phyloP scores from a whole-genome alignment of 768 basidiomycete species.

The Asterophora lycoperdoides region DNA sequence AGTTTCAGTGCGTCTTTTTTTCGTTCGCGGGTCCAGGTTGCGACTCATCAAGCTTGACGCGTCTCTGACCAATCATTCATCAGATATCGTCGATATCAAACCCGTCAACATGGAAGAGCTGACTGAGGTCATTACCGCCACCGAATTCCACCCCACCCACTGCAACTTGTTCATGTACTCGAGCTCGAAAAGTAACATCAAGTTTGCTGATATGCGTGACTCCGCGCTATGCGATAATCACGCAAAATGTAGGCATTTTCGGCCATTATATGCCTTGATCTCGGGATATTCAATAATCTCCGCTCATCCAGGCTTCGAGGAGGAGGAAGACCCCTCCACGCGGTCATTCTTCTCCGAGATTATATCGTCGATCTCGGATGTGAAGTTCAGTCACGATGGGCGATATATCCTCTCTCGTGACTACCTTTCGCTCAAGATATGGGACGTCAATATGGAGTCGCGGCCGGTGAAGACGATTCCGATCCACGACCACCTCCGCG shows the following conservation, averaged over 20 bases:
- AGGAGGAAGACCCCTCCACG: constrained; percentile 95
- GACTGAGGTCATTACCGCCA: constrained; percentile 99
- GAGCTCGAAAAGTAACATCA: constrained; percentile 99
- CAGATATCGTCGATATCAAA: constrained; percentile 99
- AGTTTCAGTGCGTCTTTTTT: constrained; percentile 81
- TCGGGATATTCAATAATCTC: constrained; percentile 12
- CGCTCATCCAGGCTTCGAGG: constrained; percentile 85
- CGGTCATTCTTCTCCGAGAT: constrained; percentile 99
- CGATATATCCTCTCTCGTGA: constrained; percentile 96
- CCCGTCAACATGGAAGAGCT: constrained; percentile 99
- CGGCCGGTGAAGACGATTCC: constrained; percentile 96
- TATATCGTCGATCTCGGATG: constrained; percentile 98
- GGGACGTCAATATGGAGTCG: constrained; percentile 99
- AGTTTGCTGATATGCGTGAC: constrained; percentile 98
- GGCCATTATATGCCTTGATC: constrained; percentile 2
- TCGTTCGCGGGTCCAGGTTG: neutral
- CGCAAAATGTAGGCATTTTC: constrained; percentile 75
- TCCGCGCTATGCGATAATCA: constrained; percentile 94
- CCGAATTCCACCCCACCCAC: constrained; percentile 95
- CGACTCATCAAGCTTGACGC: neutral
- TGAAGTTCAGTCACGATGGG: constrained; percentile 97
- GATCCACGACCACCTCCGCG: constrained; percentile 96
- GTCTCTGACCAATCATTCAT: constrained; percentile 4
- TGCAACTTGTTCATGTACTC: constrained; percentile 99
- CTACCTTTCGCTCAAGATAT: constrained; percentile 97